Percentiles rank a stretch among this genome's conserved stretches.
Conservation (phyloP, 192 early-diverging fungal genomes). For the Coemansia sp. region DNA sequence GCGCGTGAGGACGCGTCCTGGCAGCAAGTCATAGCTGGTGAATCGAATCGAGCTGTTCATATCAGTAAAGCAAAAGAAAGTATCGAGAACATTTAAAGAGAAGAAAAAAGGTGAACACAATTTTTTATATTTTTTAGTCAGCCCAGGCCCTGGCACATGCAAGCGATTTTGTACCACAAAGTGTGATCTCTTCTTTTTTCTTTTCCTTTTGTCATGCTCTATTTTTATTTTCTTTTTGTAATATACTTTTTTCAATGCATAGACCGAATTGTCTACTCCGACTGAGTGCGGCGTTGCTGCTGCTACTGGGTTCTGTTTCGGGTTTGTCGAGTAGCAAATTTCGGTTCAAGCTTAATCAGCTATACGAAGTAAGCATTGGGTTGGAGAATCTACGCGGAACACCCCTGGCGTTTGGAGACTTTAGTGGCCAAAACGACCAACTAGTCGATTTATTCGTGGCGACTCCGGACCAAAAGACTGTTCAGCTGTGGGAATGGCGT, state of each 20-base stretch:
- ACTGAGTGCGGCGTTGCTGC: background rate
- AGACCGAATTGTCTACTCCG: background rate
- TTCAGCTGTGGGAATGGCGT: slow-evolving; percentile 74
- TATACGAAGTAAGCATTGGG: slow-evolving; percentile 64
- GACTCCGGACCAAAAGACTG: slow-evolving; percentile 63
- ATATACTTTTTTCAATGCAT: background rate
- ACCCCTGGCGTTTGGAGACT: slow-evolving; percentile 83
- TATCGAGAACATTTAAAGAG: background rate
- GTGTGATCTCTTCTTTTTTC: background rate
- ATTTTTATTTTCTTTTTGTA: background rate
- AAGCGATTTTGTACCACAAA: background rate
- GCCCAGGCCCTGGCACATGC: background rate
- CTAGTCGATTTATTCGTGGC: slow-evolving; percentile 78
- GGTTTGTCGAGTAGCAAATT: slow-evolving; percentile 38
- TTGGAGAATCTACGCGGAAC: slow-evolving; percentile 67
- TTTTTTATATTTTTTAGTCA: background rate
- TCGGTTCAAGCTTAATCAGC: slow-evolving; percentile 56
- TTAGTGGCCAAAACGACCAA: slow-evolving; percentile 70
- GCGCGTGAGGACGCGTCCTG: slow-evolving; percentile 15
- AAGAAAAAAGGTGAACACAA: background rate
- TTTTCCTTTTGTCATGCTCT: background rate
- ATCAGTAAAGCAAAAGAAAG: background rate
- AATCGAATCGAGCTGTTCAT: background rate
- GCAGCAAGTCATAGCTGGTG: slow-evolving; percentile 1
- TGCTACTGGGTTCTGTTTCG: background rate